Evolutionary conservation across 495 filamentous ascomycete genomes (phyloP), one percentile per base, ranked within the genome.

Genomic region (Podospora fimiseda): DNA sequence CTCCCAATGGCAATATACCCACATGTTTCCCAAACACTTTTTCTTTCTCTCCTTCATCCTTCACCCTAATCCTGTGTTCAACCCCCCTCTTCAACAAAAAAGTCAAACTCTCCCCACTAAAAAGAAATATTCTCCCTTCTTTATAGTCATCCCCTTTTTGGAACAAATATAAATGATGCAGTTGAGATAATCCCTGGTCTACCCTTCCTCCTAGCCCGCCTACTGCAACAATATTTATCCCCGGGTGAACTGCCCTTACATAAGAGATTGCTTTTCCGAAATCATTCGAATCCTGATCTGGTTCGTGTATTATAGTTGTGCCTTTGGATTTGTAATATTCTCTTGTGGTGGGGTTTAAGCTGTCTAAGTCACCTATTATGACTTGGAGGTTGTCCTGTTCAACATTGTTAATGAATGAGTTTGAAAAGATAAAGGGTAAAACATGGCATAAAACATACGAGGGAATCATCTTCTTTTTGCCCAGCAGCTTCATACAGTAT

Each of bases 341-440:
- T 36, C 72, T 73, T 0, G 85, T 72, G 16, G 75, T 64, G 9
- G 79, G 72, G 2, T 64, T 68, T 15, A 96, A 70, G 14, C 90
- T 96, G 74, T 98, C 93, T 1, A 97, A 75, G 61, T 98, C 93
- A 48, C 93, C 93, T 57, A 89, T 80, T 50, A 98, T 89, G 39
- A 72, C 65, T 57, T 82, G 62, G 0, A 92, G 87, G 40, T 84
- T 67, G 61, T 72, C 64, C 72, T 77, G 50, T 36, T n/a, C n/a
- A 39, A 72, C 77, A 24, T 20, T 45, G 44, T 18, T 14, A 22
- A 3, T 37, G 50, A 18, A 49, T 22, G 51, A 33, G 15, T 33
- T 33, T 41, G n/a, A 19, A 16, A 23, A 33, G 24, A 44, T 22
- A 21, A 43, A n/a, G 16, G 14, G 38, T 15, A 11, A 13, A 15